Conservation (phyloP, 371 early-diverging fungal species). For the Dichotomocladium elegans region DNA sequence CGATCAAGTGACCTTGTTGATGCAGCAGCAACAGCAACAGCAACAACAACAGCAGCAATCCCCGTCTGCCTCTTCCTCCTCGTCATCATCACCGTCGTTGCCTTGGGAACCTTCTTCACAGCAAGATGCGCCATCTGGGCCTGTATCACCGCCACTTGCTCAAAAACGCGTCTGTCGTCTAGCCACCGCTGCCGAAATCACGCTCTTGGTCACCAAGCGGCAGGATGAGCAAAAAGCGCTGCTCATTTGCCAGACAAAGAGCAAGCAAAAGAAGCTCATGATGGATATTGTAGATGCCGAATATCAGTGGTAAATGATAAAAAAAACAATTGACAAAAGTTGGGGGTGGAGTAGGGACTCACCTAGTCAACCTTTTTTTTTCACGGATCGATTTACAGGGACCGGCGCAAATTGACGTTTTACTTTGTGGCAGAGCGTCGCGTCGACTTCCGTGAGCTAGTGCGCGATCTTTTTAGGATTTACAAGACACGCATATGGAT, state of each 20-base stretch:
- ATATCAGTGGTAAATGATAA: conserved; percentile 85
- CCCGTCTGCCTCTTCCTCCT: neutral
- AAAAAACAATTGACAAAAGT: neutral
- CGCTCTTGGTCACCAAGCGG: conserved; percentile 68
- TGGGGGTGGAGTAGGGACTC: neutral
- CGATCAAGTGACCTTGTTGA: conserved; percentile 45
- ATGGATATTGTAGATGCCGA: conserved; percentile 98
- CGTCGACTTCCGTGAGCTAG: conserved; percentile 98
- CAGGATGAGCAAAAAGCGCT: conserved; percentile 88
- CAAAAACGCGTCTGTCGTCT: conserved; percentile 88
- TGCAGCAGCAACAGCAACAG: conserved; percentile 8
- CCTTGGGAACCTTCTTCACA: neutral
- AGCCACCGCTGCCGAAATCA: conserved; percentile 78
- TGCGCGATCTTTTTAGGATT: conserved; percentile 96
- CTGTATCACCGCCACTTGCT: conserved; percentile 37
- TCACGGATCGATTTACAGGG: conserved; percentile 46
- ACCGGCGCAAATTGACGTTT: conserved; percentile 94
- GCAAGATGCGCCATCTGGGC: neutral
- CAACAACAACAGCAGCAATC: neutral
- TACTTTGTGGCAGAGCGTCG: conserved; percentile 91
- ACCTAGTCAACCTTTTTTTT: too few species aligned
- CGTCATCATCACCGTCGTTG: neutral
- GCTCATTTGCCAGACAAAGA: conserved; percentile 81
- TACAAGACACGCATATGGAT: conserved; percentile 99
- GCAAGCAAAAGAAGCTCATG: conserved; percentile 78